Conservation (phyloP, 352 stramenopile genomes). For the Phytophthora melonis region DNA sequence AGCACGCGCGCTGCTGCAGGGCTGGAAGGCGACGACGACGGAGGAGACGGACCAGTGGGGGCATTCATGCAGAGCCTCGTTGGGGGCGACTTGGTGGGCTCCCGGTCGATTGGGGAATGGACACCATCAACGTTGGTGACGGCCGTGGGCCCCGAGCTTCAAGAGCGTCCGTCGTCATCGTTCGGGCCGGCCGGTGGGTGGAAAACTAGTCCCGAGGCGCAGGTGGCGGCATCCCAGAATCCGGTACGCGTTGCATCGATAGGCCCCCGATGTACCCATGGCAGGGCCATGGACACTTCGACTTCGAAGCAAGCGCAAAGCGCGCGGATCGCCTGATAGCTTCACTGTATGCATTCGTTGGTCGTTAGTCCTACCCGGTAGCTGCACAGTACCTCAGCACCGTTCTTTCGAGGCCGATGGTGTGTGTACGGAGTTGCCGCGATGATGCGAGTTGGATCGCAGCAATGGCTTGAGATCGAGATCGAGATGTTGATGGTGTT, state of each 20-base stretch:
- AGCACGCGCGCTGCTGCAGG: constrained; percentile 12
- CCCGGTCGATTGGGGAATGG: constrained; percentile 29
- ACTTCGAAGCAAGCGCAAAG: not conserved
- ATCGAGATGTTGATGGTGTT: not conserved
- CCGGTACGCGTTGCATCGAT: constrained; percentile 12
- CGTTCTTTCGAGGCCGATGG: not conserved
- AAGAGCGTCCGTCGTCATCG: constrained; percentile 15
- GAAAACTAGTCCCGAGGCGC: constrained; percentile 5
- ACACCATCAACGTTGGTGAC: not conserved
- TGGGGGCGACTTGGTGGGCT: constrained; percentile 15
- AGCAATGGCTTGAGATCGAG: not conserved
- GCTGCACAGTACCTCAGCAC: not conserved
- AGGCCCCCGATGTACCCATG: constrained; percentile 15
- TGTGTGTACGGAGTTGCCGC: not conserved
- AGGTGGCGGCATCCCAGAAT: constrained; percentile 7
- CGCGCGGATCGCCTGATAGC: not conserved
- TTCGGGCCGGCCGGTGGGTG: constrained; percentile 23
- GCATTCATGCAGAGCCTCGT: constrained; percentile 31
- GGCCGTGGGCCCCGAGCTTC: constrained; percentile 1
- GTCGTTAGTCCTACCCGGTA: not conserved
- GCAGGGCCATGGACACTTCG: not conserved
- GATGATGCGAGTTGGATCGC: constrained; percentile 1
- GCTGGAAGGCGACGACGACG: constrained; percentile 10
- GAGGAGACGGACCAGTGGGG: constrained; percentile 5
- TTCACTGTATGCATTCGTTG: not conserved